These are phyloP conservation scores for Phytophthora rubi DNA, from an alignment of 352 stramenopile genomes.

Conservation along the genomic window DNA sequence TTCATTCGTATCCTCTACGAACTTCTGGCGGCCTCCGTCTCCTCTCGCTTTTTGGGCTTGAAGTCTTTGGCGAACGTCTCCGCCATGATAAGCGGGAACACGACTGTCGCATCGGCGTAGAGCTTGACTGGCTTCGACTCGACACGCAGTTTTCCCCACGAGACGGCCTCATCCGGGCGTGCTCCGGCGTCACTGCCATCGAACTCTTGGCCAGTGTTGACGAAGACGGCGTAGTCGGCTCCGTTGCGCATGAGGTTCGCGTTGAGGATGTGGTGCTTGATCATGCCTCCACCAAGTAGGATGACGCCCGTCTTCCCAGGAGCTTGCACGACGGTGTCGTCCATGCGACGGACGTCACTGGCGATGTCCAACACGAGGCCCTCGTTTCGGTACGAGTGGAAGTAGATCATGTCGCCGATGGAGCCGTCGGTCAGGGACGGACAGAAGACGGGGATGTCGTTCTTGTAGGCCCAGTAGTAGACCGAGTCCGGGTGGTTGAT, in stretches of 20 bases:
- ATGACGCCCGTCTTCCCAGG: slow-evolving; percentile 96
- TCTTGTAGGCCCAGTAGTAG: slow-evolving; percentile 99
- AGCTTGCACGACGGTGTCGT: slow-evolving; percentile 96
- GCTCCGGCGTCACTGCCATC: slow-evolving; percentile 99
- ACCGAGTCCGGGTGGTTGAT: slow-evolving; percentile 98
- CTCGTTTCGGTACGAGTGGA: slow-evolving; percentile 99
- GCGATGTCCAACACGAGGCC: slow-evolving; percentile 98
- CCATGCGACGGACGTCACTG: slow-evolving; percentile 97
- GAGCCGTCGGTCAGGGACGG: slow-evolving; percentile 99
- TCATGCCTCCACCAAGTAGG: slow-evolving; percentile 97
- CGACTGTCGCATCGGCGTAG: slow-evolving; percentile 98
- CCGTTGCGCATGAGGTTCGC: slow-evolving; percentile 99
- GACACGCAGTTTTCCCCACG: slow-evolving; percentile 98
- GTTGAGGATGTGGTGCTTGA: slow-evolving; percentile 99
- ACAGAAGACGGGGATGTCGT: slow-evolving; percentile 99
- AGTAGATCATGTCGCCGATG: slow-evolving; percentile 99
- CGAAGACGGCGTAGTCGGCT: slow-evolving; percentile 98
- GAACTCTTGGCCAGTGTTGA: slow-evolving; percentile 99
- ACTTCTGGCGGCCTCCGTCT: slow-evolving; percentile 27
- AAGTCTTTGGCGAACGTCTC: slow-evolving; percentile 99
- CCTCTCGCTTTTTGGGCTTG: slow-evolving; percentile 51
- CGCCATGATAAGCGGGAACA: slow-evolving; percentile 99
- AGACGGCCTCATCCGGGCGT: slow-evolving; percentile 98
- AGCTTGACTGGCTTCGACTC: slow-evolving; percentile 96
- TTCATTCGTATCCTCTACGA: slow-evolving; percentile 14